Conservation (phyloP, 352 stramenopile species). For the Phytopythium boreale region DNA sequence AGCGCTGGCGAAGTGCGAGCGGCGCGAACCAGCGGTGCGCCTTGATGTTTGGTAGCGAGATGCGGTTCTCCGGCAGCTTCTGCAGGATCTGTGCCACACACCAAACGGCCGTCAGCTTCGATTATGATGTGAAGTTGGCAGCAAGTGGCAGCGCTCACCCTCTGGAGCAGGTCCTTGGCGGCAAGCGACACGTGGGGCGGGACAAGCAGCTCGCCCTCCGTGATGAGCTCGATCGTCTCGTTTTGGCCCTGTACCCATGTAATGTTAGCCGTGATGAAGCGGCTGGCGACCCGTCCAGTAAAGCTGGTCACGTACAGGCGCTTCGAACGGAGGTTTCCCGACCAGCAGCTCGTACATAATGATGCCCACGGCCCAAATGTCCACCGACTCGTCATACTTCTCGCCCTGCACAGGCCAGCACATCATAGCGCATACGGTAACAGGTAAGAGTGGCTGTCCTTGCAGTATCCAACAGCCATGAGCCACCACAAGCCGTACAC, state of each 20-base stretch:
- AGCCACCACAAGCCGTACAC: constrained; percentile 36
- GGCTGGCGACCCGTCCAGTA: too few species aligned
- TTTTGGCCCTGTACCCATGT: constrained; percentile 74
- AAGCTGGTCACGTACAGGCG: constrained; percentile 44
- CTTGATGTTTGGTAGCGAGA: constrained; percentile 70
- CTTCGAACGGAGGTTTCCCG: constrained; percentile 97
- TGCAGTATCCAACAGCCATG: neutral
- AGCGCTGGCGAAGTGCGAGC: constrained; percentile 45
- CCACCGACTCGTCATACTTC: constrained; percentile 98
- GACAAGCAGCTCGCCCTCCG: constrained; percentile 64
- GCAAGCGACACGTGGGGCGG: constrained; percentile 66
- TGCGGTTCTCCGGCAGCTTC: constrained; percentile 56
- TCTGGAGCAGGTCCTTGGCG: constrained; percentile 70
- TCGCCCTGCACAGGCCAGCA: constrained; percentile 51
- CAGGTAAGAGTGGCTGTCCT: neutral
- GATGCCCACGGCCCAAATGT: constrained; percentile 99
- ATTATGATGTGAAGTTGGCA: neutral
- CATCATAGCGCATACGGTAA: neutral
- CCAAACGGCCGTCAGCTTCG: neutral
- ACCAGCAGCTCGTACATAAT: constrained; percentile 98
- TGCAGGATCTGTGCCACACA: constrained; percentile 54
- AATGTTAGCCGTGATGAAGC: neutral
- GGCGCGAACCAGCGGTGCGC: constrained; percentile 74
- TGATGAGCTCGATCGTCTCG: constrained; percentile 96
- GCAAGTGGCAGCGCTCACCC: constrained; percentile 18